These are phyloP conservation scores for Camelina sativa DNA, from an alignment of 345 rosid species.

Conservation along the genomic window DNA sequence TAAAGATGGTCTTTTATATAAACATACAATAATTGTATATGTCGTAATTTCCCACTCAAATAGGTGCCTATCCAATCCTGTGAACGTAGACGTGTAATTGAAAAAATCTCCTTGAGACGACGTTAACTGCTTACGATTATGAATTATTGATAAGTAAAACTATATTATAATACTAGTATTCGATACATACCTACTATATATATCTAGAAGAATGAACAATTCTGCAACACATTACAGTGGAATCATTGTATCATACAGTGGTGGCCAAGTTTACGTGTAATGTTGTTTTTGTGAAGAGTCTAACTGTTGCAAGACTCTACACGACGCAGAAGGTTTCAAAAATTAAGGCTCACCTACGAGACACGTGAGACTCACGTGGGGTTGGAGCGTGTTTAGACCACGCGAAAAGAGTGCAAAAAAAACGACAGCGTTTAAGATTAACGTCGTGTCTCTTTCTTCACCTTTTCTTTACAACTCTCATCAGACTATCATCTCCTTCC, in stretches of 20 bases:
- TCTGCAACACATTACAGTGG: not conserved
- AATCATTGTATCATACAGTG: not conserved
- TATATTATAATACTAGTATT: not conserved
- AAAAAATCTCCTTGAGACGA: conserved; percentile 22
- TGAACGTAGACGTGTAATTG: conserved; percentile 21
- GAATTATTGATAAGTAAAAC: conserved; percentile 19
- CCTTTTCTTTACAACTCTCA: conserved; percentile 47
- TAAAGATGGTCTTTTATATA: conserved; percentile 17
- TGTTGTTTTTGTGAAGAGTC: too few species aligned
- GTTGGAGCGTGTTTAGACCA: conserved; percentile 46
- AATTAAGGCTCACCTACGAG: not conserved
- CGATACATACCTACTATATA: not conserved
- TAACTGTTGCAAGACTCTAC: not conserved
- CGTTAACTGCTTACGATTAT: conserved; percentile 24
- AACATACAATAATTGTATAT: conserved; percentile 28
- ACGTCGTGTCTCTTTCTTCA: conserved; percentile 71
- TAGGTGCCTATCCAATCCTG: conserved; percentile 14
- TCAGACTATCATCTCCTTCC: conserved; percentile 37
- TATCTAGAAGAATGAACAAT: not conserved
- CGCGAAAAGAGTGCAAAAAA: conserved; percentile 41
- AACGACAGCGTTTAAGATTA: conserved; percentile 28
- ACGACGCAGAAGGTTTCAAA: not conserved
- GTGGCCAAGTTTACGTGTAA: not conserved
- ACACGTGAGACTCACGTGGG: not conserved
- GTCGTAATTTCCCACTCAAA: conserved; percentile 36